Conservation (phyloP, 2,329 filamentous ascomycete genomes). For the Epichloe gansuensis region DNA sequence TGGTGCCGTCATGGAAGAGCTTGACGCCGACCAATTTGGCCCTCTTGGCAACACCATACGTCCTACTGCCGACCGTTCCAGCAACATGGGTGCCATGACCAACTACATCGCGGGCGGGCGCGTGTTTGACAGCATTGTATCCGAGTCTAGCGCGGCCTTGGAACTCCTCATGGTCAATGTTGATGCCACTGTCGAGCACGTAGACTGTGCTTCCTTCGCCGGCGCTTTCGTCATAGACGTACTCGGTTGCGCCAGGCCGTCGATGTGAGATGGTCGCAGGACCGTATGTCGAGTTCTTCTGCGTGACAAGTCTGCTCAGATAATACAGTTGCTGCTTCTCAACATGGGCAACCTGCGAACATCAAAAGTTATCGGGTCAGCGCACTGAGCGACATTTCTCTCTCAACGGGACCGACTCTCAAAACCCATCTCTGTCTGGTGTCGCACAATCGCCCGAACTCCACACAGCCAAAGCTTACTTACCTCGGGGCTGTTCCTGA, state of each 20-base stretch:
- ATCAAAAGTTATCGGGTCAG: no score
- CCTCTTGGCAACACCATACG: conserved; percentile 33
- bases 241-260: conserved; percentile 20
- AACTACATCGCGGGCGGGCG: conserved; percentile 19
- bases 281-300: conserved; percentile 28
- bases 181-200: conserved; percentile 42
- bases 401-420: no score
- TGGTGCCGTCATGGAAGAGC: conserved; percentile 22
- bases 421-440: no score
- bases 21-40: conserved; percentile 31
- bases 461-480: conserved; percentile 3
- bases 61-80: conserved; percentile 30
- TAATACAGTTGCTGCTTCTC: conserved; percentile 19
- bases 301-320: conserved; percentile 16
- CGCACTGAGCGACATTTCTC: no score
- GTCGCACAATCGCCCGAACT: no score
- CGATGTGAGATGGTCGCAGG: conserved; percentile 32
- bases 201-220: conserved; percentile 34
- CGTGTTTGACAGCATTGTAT: conserved; percentile 21
- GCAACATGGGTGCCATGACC: conserved; percentile 37
- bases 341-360: conserved; percentile 18
- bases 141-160: conserved; percentile 28
- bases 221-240: conserved; percentile 28
- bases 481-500: conserved; percentile 27
- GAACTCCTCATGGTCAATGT: conserved; percentile 31